Conservation (phyloP, 495 filamentous ascomycete species). For the Penicillium desertorum region DNA sequence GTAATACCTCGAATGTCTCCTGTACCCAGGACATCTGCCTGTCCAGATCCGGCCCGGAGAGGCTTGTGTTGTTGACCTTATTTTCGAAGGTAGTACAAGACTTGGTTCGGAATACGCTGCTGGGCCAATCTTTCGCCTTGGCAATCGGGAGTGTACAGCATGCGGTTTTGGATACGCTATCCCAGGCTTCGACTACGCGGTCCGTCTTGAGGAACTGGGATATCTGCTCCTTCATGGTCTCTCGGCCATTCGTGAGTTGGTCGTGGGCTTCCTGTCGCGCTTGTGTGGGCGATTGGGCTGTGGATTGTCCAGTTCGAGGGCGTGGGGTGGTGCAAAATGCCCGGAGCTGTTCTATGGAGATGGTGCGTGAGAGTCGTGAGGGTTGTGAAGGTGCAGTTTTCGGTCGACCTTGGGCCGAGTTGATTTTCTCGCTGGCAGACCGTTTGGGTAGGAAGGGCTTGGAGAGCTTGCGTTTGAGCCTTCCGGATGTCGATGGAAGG, state of each 20-base stretch:
- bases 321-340: constrained; percentile 22
- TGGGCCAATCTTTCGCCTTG: constrained; percentile 33
- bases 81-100: constrained; percentile 20
- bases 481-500: constrained; percentile 25
- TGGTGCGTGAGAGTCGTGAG: constrained; percentile 27
- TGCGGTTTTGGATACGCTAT: constrained; percentile 27
- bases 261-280: constrained; percentile 13
- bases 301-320: constrained; percentile 22
- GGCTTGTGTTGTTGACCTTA: constrained; percentile 8
- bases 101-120: constrained; percentile 38
- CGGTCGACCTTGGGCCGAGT: constrained; percentile 21
- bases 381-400: constrained; percentile 31
- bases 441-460: constrained; percentile 30
- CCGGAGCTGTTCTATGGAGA: constrained; percentile 34
- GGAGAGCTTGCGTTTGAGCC: constrained; percentile 32
- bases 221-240: constrained; percentile 42
- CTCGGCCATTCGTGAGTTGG: constrained; percentile 18
- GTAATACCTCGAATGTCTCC: constrained; percentile 31
- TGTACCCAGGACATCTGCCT: constrained; percentile 38
- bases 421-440: constrained; percentile 23
- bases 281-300: constrained; percentile 10
- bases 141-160: constrained; percentile 12
- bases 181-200: constrained; percentile 43
- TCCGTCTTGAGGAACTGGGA: constrained; percentile 43
- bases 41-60: constrained; percentile 20